phyloP scores from a whole-genome alignment of 2,329 filamentous ascomycete genomes.

The Fonsecaea nubica region DNA sequence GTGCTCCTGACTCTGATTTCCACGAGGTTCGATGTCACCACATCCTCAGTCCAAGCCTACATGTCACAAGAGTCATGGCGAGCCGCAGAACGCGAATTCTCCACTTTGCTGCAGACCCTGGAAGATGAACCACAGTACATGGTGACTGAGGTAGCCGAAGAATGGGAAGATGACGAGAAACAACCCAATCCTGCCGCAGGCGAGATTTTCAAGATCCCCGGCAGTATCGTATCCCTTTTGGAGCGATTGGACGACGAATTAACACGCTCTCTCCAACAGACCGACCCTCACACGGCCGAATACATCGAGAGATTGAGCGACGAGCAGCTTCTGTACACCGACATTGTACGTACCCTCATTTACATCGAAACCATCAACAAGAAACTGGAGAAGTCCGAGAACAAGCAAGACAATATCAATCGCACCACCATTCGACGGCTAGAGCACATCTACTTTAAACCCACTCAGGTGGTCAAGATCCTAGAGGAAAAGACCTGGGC shows the following conservation, averaged over 20 bases:
- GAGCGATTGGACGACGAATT: conserved; percentile 97
- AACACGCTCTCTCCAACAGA: conserved; percentile 93
- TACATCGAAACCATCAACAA: conserved; percentile 85
- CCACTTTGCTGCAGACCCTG: conserved; percentile 76
- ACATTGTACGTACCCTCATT: conserved; percentile 83
- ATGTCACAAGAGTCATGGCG: conserved; percentile 99
- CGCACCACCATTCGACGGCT: conserved; percentile 90
- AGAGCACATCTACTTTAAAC: conserved; percentile 99
- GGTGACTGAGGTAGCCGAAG: conserved; percentile 88
- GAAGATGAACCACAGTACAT: conserved; percentile 80
- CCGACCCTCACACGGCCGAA: conserved; percentile 97
- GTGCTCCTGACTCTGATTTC: conserved; percentile 91
- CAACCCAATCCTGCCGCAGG: conserved; percentile 73
- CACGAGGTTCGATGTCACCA: conserved; percentile 89
- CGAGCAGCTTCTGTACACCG: conserved; percentile 87
- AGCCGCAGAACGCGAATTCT: conserved; percentile 85
- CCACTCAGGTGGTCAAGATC: conserved; percentile 87
- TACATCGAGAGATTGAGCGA: conserved; percentile 96
- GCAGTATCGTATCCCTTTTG: conserved; percentile 91
- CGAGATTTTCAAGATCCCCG: conserved; percentile 87
- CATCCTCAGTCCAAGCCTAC: conserved; percentile 72
- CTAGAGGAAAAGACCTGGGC: conserved; percentile 96
- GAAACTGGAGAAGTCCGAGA: conserved; percentile 67
- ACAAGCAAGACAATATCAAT: conserved; percentile 86
- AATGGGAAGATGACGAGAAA: conserved; percentile 99